These are phyloP conservation scores for Perilla frutescens DNA, from an alignment of 257 asterid species.

Conservation along the genomic window DNA sequence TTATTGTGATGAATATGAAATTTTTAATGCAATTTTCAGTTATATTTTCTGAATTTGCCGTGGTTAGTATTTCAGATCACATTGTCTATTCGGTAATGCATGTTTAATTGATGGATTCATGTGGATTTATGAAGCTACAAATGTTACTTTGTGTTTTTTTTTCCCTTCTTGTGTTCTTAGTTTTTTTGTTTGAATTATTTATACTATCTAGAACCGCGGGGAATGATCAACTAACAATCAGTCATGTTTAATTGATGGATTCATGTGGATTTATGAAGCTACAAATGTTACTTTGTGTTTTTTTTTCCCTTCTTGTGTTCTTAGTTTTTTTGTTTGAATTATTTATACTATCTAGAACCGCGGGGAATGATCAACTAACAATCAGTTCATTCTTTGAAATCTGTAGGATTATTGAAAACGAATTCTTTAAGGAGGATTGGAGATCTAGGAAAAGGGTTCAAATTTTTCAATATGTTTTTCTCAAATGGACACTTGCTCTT, in stretches of 20 bases:
- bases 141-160: not conserved
- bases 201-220: not conserved
- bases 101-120: constrained; percentile 10
- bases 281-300: not conserved
- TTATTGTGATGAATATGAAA: constrained; percentile 14
- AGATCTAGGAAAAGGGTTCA: constrained; percentile 78
- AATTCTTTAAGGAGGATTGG: constrained; percentile 95
- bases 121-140: not conserved
- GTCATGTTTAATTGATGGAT: constrained; percentile 26
- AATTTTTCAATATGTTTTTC: constrained; percentile 79
- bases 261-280: not conserved
- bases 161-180: not conserved
- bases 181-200: not conserved
- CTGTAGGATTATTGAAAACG: constrained; percentile 89
- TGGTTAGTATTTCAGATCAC: not conserved
- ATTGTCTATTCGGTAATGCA: not conserved
- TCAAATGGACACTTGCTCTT: constrained; percentile 94
- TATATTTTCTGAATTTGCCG: constrained; percentile 1
- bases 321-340: not conserved
- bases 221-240: constrained; percentile 10
- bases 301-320: not conserved
- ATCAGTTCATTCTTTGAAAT: constrained; percentile 22
- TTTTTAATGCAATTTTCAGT: not conserved
- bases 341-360: not conserved
- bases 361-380: not conserved